A percentile compares a stretch with the other conserved stretches of the same genome.
Evolutionary conservation across 495 filamentous ascomycete genomes (phyloP).

Genomic region (Podospora bellae-mahoneyi): DNA sequence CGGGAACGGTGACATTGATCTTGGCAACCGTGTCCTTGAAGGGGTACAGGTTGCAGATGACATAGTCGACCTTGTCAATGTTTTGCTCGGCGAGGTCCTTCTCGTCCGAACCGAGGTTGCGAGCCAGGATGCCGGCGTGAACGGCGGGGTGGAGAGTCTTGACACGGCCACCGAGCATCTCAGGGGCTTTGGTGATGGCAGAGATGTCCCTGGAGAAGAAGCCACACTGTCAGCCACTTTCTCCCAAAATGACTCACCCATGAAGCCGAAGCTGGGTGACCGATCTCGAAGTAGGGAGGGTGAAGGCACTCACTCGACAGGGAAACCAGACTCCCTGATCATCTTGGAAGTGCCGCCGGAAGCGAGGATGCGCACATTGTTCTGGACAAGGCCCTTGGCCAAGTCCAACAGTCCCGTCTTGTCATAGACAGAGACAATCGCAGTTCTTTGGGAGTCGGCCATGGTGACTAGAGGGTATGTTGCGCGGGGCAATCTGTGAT

Average conservation of each 20-base stretch:
- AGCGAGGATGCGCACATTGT: conserved; percentile 87
- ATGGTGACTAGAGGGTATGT: conserved; percentile 30
- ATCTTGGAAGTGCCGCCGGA: conserved; percentile 91
- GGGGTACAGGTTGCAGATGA: conserved; percentile 97
- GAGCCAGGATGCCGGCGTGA: conserved; percentile 88
- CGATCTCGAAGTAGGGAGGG: neutral
- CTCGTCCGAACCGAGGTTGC: conserved; percentile 87
- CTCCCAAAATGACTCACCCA: neutral
- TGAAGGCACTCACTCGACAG: conserved; percentile 67
- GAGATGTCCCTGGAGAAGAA: conserved; percentile 74
- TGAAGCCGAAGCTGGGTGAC: conserved; percentile 1
- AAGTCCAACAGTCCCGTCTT: conserved; percentile 96
- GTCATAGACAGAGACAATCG: conserved; percentile 96
- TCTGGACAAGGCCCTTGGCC: conserved; percentile 86
- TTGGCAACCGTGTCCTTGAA: conserved; percentile 98
- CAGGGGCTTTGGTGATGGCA: conserved; percentile 95
- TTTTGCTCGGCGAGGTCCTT: conserved; percentile 95
- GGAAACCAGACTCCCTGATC: conserved; percentile 92
- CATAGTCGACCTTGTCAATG: conserved; percentile 96
- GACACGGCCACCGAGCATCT: conserved; percentile 93
- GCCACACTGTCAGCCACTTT: conserved; percentile 6
- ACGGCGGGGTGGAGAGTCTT: conserved; percentile 97
- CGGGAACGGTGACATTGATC: conserved; percentile 90
- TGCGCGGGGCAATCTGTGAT: conserved; percentile 12
- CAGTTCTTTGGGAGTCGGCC: conserved; percentile 50